These are phyloP conservation scores for Ophiostoma australiae DNA, from an alignment of 2,329 filamentous ascomycete genomes.

Conservation along the genomic window DNA sequence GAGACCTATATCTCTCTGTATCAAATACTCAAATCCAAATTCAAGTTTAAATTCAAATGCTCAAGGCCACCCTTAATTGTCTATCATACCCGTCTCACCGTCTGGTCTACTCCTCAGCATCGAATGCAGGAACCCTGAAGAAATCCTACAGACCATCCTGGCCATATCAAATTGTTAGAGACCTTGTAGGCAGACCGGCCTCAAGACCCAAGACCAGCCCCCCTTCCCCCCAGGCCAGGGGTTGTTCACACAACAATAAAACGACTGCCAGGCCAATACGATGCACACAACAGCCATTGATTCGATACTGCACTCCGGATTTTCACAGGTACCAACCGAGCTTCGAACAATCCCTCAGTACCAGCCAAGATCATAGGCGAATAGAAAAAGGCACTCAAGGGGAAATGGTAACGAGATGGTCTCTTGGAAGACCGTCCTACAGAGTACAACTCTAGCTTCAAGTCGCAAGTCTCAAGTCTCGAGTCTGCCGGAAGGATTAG, in stretches of 20 bases:
- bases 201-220: background rate
- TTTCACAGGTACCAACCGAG: background rate
- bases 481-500: background rate
- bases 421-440: background rate
- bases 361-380: background rate
- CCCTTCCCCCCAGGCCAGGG: too few species aligned
- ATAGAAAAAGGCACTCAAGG: background rate
- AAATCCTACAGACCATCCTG: background rate
- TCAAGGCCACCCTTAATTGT: too few species aligned
- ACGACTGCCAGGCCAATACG: too few species aligned
- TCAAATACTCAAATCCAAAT: too few species aligned
- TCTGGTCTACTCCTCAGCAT: background rate
- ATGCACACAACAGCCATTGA: background rate
- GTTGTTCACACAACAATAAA: too few species aligned
- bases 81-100: background rate
- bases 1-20: background rate
- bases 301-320: background rate
- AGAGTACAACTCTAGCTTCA: too few species aligned
- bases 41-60: too few species aligned
- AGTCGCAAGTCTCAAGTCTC: background rate
- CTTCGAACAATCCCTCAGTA: background rate
- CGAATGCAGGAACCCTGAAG: background rate
- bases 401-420: background rate
- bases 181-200: background rate
- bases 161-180: background rate